These are phyloP conservation scores for Malbranchea cinnamomea DNA, from an alignment of 2,329 filamentous ascomycete genomes.

Conservation along the genomic window DNA sequence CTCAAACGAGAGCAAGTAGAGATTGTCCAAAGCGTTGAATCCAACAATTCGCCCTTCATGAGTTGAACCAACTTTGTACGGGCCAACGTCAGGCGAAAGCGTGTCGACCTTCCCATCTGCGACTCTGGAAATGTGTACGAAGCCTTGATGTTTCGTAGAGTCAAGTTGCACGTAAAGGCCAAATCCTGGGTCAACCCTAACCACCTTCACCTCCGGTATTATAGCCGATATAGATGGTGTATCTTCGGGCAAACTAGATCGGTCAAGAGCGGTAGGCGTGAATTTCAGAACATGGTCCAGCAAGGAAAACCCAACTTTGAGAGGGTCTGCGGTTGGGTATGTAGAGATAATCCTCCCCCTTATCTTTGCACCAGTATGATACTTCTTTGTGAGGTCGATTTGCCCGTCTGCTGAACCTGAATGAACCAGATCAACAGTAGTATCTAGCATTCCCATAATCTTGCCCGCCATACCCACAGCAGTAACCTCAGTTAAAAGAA, in stretches of 20 bases:
- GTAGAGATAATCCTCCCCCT: conserved; percentile 80
- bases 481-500: conserved; percentile 64
- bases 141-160: conserved; percentile 51
- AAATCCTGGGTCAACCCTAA: conserved; percentile 62
- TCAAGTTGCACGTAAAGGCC: conserved; percentile 69
- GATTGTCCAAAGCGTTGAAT: conserved; percentile 73
- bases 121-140: conserved; percentile 87
- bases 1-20: conserved; percentile 76
- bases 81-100: conserved; percentile 59
- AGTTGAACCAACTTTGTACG: conserved; percentile 60
- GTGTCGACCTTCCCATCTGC: conserved; percentile 81
- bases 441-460: conserved; percentile 79
- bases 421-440: conserved; percentile 80
- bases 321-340: conserved; percentile 62
- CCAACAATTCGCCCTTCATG: conserved; percentile 73
- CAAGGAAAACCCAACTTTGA: conserved; percentile 76
- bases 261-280: conserved; percentile 15
- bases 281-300: conserved; percentile 70
- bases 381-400: conserved; percentile 58
- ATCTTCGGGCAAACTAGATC: conserved; percentile 27
- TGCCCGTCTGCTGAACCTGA: conserved; percentile 60
- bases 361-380: conserved; percentile 69
- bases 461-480: conserved; percentile 70
- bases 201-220: conserved; percentile 62
- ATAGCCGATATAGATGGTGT: conserved; percentile 46